Percentiles rank a stretch among this genome's conserved stretches.
Conservation (phyloP, 805 yeast species). For the Metschnikowia cerradonensis region DNA sequence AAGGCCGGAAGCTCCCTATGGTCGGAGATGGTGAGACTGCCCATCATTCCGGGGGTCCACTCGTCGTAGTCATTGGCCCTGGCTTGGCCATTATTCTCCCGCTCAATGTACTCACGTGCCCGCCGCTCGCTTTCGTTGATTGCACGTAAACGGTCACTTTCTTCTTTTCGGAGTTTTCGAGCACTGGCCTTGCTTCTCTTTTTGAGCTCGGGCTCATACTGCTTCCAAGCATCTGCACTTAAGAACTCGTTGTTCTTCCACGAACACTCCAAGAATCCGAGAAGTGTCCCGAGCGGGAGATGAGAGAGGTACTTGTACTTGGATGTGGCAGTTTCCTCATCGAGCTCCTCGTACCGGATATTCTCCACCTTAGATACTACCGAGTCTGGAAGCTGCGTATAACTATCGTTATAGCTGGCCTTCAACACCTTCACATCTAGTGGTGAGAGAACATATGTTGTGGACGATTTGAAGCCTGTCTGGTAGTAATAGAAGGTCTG, state of each 20-base stretch:
- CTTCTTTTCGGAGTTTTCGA: slow-evolving; percentile 54
- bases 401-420: slow-evolving; percentile 53
- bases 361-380: slow-evolving; percentile 64
- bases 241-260: slow-evolving; percentile 51
- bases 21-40: slow-evolving; percentile 37
- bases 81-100: slow-evolving; percentile 49
- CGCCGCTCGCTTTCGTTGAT: slow-evolving; percentile 55
- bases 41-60: slow-evolving; percentile 22
- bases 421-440: slow-evolving; percentile 75
- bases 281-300: slow-evolving; percentile 78
- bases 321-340: slow-evolving; percentile 53
- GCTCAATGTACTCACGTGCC: slow-evolving; percentile 54
- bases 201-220: slow-evolving; percentile 51
- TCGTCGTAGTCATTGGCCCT: slow-evolving; percentile 14
- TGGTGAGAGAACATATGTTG: slow-evolving; percentile 68
- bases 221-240: slow-evolving; percentile 32
- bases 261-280: slow-evolving; percentile 81
- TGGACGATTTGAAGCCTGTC: slow-evolving; percentile 59
- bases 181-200: slow-evolving; percentile 52
- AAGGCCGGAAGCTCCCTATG: slow-evolving; percentile 36
- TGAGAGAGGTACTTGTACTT: slow-evolving; percentile 74
- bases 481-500: slow-evolving; percentile 64
- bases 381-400: slow-evolving; percentile 63
- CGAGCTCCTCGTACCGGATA: slow-evolving; percentile 60
- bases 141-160: slow-evolving; percentile 53